Evolutionary conservation across 2,329 filamentous ascomycete species (phyloP).

Genomic region (Orbilia javanica): DNA sequence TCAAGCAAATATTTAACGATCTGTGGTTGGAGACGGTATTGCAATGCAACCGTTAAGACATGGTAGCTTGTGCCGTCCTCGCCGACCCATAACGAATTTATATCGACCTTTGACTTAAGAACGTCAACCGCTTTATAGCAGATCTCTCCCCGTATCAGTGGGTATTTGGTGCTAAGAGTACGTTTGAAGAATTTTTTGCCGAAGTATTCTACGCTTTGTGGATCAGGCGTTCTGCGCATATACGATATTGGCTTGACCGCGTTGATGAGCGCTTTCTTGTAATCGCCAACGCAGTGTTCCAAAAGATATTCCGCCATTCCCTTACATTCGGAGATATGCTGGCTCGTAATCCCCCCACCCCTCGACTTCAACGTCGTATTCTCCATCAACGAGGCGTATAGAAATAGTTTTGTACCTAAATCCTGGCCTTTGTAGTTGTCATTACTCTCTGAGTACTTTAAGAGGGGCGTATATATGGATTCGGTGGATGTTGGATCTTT

Average conservation of each 20-base stretch:
- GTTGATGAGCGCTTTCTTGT: conserved; percentile 17
- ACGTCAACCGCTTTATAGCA: too few species aligned
- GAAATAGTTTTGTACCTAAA: conserved; percentile 10
- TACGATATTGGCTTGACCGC: conserved; percentile 3
- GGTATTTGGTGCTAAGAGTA: too few species aligned
- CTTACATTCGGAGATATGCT: neutral
- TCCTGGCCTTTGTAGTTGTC: neutral
- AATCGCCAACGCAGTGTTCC: neutral
- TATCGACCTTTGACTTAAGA: too few species aligned
- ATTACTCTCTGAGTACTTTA: conserved; percentile 1
- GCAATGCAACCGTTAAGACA: too few species aligned
- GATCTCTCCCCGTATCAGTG: too few species aligned
- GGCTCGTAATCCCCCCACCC: neutral
- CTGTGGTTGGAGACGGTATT: too few species aligned
- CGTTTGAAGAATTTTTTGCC: too few species aligned
- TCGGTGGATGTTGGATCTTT: too few species aligned
- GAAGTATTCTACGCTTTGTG: neutral
- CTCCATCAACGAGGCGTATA: neutral
- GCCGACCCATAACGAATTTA: too few species aligned
- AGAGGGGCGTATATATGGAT: too few species aligned
- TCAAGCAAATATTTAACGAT: neutral
- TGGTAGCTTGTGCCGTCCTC: too few species aligned
- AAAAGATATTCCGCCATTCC: neutral
- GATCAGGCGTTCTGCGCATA: neutral
- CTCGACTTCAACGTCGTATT: neutral